phyloP scores from a whole-genome alignment of 2,329 filamentous ascomycete genomes.

The Cladophialophora psammophila region DNA sequence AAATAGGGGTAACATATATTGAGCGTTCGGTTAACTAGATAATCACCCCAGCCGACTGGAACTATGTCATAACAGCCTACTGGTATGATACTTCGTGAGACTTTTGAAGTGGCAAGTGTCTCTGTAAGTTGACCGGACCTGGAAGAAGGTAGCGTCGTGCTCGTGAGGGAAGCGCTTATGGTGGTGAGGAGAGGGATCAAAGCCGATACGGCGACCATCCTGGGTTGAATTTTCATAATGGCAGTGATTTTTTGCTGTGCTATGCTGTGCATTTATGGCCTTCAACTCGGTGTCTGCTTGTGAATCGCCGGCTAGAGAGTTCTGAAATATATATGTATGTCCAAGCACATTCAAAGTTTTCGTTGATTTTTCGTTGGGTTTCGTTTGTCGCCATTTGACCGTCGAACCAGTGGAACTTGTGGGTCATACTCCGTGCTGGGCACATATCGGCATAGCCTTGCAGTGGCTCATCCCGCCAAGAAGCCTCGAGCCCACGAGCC shows the following conservation, averaged over 20 bases:
- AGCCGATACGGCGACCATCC: background rate
- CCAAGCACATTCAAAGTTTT: background rate
- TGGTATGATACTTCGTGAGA: background rate
- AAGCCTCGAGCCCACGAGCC: too few species aligned
- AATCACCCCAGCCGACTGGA: conserved; percentile 3
- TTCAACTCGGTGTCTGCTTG: background rate
- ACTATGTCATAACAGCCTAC: background rate
- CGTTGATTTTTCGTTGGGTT: background rate
- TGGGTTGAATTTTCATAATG: background rate
- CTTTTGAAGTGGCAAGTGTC: background rate
- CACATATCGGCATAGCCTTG: background rate
- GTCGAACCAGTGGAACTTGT: background rate
- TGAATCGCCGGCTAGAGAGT: background rate
- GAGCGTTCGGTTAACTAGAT: background rate
- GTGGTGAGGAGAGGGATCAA: background rate
- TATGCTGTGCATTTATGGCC: background rate
- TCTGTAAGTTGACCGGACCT: background rate
- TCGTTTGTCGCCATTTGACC: background rate
- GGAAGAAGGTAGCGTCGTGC: background rate
- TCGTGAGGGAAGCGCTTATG: background rate
- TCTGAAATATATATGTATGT: background rate
- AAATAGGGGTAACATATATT: conserved; percentile 10
- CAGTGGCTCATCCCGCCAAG: background rate
- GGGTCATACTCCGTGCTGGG: background rate
- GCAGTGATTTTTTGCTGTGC: background rate